These are phyloP conservation scores for Pleurotus tuoliensis DNA, from an alignment of 768 basidiomycete genomes.

Conservation along the genomic window DNA sequence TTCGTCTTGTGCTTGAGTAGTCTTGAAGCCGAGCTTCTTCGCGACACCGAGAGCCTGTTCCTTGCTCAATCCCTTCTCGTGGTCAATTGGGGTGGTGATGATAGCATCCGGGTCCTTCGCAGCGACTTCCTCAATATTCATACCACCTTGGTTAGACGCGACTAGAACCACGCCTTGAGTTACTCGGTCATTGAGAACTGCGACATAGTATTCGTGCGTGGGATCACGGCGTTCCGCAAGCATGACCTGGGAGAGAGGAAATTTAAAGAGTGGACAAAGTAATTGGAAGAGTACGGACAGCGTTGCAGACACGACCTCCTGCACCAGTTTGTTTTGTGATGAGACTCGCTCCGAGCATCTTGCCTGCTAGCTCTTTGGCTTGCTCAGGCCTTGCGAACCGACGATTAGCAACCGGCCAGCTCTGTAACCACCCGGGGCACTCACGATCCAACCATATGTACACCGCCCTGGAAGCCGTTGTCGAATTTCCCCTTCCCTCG, in stretches of 20 bases:
- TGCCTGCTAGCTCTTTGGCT: slow-evolving; percentile 78
- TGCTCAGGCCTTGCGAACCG: slow-evolving; percentile 64
- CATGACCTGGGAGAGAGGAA: slow-evolving; percentile 69
- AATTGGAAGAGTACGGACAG: slow-evolving; percentile 48
- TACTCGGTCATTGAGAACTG: slow-evolving; percentile 91
- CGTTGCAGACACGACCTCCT: slow-evolving; percentile 89
- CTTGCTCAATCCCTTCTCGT: slow-evolving; percentile 74
- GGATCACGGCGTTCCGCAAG: slow-evolving; percentile 92
- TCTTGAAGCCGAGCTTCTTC: slow-evolving; percentile 86
- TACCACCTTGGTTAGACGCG: slow-evolving; percentile 91
- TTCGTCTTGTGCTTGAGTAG: slow-evolving; percentile 64
- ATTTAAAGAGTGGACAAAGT: neutral
- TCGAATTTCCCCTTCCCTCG: slow-evolving; percentile 97
- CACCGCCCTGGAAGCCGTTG: slow-evolving; percentile 95
- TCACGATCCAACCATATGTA: slow-evolving; percentile 89
- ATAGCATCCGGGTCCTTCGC: slow-evolving; percentile 93
- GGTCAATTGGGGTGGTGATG: slow-evolving; percentile 90
- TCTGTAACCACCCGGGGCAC: no score
- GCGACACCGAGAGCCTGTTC: slow-evolving; percentile 73
- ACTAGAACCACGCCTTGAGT: slow-evolving; percentile 90
- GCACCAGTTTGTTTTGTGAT: slow-evolving; percentile 99
- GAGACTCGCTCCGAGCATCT: slow-evolving; percentile 93
- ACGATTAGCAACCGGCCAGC: neutral
- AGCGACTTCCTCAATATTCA: slow-evolving; percentile 99
- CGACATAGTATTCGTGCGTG: slow-evolving; percentile 96